Base-by-base conservation (phyloP, 2,329 filamentous ascomycete species). In the Byssoonygena ceratinophila region DNA sequence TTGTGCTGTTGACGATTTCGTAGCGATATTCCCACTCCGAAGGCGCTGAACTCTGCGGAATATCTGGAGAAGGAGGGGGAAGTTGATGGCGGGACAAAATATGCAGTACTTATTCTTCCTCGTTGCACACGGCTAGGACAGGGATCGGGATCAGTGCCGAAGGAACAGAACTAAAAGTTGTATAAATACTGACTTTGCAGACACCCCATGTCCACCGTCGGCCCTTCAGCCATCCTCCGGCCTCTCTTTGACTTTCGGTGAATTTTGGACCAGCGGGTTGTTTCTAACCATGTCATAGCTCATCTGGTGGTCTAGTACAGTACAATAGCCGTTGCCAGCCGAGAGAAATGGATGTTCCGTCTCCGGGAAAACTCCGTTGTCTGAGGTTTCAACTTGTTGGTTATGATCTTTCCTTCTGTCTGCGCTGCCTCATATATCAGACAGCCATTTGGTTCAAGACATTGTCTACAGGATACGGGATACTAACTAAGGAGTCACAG, bases 261-360 rank as follows among this genome's bases (percentile, higher is more conserved):
- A 34, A 22, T 46, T 46, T 29, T 20, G 11, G 43, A 27, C 29
- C n/a, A n/a, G 5, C 16, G 16, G 9, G 29, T 9, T 8, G 40
- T 29, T 14, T 18, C 41, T 31, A 9, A 4, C 9, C 32, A 45
- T 45, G 41, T 45, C 41, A 45, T 45, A 18, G 11, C 41, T 2
- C 41, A 2, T 25, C 6, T 20, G 25, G 4, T 32, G 14, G 8
- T 9, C 27, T 23, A 27, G 12, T 14, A n/a, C 34, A 4, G 5
- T 3, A 14, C 22, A 47, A 47, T 47, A 47, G 18, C 45, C 45
- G 45, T 25, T 47, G 32, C 45, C 45, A 47, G 45, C 45, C 45
- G 45, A 16, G 2, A 23, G 12, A 27, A 40, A 4, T 18, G 36
- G 14, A 39, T 12, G n/a, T 36, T 36, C 8, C 6, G n/a, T n/a